Evolutionary conservation across 805 yeast species (phyloP).

Genomic region (Starmerella cellae): DNA sequence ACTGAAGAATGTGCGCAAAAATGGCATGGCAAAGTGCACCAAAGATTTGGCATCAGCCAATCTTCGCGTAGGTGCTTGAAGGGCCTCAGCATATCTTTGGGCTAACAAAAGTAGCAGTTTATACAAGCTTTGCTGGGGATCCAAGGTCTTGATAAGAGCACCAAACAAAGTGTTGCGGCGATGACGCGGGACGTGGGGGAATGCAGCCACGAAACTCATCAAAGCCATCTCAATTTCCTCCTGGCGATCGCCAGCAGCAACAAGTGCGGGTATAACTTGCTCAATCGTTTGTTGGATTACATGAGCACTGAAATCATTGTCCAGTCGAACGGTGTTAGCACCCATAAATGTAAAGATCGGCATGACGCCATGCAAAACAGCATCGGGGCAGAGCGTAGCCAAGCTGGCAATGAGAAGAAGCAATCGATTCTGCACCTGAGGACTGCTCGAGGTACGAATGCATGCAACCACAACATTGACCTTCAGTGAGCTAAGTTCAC

Average conservation of each 20-base stretch:
- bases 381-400: conserved; percentile 81
- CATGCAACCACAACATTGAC: conserved; percentile 86
- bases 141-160: conserved; percentile 66
- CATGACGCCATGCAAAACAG: conserved; percentile 90
- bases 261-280: conserved; percentile 81
- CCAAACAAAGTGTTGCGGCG: conserved; percentile 78
- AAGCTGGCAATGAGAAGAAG: conserved; percentile 73
- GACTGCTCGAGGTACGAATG: conserved; percentile 76
- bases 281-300: conserved; percentile 86
- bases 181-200: conserved; percentile 91
- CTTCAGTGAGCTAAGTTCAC: conserved; percentile 50
- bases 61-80: conserved; percentile 29
- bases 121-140: conserved; percentile 52
- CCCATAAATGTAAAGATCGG: conserved; percentile 99
- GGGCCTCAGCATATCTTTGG: conserved; percentile 51
- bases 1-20: conserved; percentile 47
- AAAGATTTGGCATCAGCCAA: conserved; percentile 52
- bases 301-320: conserved; percentile 84
- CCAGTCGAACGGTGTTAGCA: conserved; percentile 90
- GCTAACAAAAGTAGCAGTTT: conserved; percentile 67
- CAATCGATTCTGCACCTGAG: conserved; percentile 86
- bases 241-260: conserved; percentile 35
- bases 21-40: conserved; percentile 58
- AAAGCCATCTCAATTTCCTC: conserved; percentile 73
- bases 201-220: conserved; percentile 85